Percentiles rank a stretch among this genome's conserved stretches.
These are phyloP conservation scores for Linderina pennispora DNA, from an alignment of 192 early-diverging fungal genomes.

Conservation along the genomic window DNA sequence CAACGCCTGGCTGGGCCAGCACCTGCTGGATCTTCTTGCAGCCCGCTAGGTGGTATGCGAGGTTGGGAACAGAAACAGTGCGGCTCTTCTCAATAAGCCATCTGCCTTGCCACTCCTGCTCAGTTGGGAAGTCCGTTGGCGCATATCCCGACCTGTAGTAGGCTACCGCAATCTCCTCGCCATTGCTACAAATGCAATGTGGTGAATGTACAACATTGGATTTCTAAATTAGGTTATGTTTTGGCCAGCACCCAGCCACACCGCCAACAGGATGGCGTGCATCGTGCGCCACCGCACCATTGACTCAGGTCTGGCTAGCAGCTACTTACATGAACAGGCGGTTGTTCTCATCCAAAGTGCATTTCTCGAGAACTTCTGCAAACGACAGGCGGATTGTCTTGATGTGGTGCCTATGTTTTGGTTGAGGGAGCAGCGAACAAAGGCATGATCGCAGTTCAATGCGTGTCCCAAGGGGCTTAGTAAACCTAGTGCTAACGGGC, in stretches of 20 bases:
- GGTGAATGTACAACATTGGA: too few species aligned
- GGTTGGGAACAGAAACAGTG: constrained; percentile 81
- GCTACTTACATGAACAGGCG: constrained; percentile 57
- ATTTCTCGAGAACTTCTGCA: constrained; percentile 62
- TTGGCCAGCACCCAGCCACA: too few species aligned
- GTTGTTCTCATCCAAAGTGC: constrained; percentile 50
- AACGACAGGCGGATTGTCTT: constrained; percentile 27
- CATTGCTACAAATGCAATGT: constrained; percentile 46
- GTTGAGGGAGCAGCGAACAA: too few species aligned
- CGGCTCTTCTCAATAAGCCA: constrained; percentile 75
- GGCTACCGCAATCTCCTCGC: constrained; percentile 72
- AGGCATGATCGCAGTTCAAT: too few species aligned
- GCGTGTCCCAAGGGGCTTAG: too few species aligned
- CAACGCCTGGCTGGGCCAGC: constrained; percentile 65
- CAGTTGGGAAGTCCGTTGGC: constrained; percentile 77
- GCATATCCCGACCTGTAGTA: constrained; percentile 92
- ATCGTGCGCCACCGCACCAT: too few species aligned
- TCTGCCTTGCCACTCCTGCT: constrained; percentile 88
- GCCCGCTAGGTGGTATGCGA: constrained; percentile 90
- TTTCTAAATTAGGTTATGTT: too few species aligned
- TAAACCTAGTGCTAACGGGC: too few species aligned
- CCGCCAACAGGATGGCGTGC: too few species aligned
- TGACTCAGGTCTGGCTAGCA: background rate
- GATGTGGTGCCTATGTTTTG: constrained; percentile 28
- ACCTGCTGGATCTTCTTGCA: constrained; percentile 97